Evolutionary conservation across 2,329 filamentous ascomycete species (phyloP).

Genomic region (Talaromyces sp.): DNA sequence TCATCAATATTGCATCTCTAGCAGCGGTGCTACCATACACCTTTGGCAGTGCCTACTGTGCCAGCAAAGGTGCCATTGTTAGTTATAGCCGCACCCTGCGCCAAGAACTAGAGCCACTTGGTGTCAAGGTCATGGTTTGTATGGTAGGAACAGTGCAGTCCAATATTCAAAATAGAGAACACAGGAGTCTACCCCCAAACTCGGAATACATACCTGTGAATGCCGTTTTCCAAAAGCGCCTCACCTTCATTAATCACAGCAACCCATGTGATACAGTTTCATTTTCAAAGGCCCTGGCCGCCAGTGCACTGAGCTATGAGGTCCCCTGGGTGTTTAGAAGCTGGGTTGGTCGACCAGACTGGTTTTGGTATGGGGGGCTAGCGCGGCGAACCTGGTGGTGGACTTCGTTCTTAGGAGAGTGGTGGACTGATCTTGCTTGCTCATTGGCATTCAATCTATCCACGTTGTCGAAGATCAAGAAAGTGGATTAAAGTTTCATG

Average conservation of each 20-base stretch:
- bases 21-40: neutral
- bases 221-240: neutral
- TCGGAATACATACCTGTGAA: neutral
- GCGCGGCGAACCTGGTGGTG: neutral
- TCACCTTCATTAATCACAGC: neutral
- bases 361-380: neutral
- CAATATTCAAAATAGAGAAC: neutral
- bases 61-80: slow-evolving; percentile 1
- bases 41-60: slow-evolving; percentile 1
- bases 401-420: neutral
- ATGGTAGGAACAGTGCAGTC: neutral
- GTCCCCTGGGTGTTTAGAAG: neutral
- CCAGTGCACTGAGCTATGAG: neutral
- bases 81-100: slow-evolving; percentile 1
- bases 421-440: neutral
- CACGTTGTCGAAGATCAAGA: neutral
- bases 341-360: neutral
- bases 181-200: neutral
- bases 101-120: neutral
- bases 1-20: neutral
- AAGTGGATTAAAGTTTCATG: neutral
- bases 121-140: neutral
- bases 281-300: neutral
- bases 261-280: neutral
- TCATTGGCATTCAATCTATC: neutral